These are phyloP conservation scores for Candida dajiaensis DNA, from an alignment of 805 yeast genomes.

Conservation along the genomic window DNA sequence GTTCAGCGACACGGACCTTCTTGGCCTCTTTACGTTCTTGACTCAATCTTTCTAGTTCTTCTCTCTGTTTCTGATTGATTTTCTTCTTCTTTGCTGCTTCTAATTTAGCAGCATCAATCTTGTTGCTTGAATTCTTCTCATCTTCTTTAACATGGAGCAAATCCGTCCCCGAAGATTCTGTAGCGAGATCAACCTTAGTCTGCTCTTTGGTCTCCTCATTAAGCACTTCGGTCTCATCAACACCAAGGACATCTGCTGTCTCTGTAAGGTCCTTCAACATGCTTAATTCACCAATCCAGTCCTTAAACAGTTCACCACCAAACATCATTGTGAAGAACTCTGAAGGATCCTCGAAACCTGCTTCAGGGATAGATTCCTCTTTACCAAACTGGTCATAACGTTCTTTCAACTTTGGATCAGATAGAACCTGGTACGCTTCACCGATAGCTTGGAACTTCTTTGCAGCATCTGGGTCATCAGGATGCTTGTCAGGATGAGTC, in stretches of 20 bases:
- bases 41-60: slow-evolving; percentile 44
- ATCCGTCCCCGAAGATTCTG: slow-evolving; percentile 3
- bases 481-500: slow-evolving; percentile 95
- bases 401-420: slow-evolving; percentile 61
- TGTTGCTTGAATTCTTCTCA: not conserved
- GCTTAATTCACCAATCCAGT: slow-evolving; percentile 75
- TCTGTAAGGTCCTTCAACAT: slow-evolving; percentile 58
- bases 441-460: slow-evolving; percentile 73
- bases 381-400: slow-evolving; percentile 85
- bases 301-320: slow-evolving; percentile 75
- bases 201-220: slow-evolving; percentile 6
- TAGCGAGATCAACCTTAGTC: not conserved
- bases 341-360: slow-evolving; percentile 77
- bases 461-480: slow-evolving; percentile 89
- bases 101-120: not conserved
- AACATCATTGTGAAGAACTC: slow-evolving; percentile 81
- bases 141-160: slow-evolving; percentile 1
- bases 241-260: slow-evolving; percentile 43
- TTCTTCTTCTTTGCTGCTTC: slow-evolving; percentile 21
- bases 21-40: slow-evolving; percentile 48
- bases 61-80: slow-evolving; percentile 37
- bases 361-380: slow-evolving; percentile 60
- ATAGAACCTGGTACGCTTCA: slow-evolving; percentile 72
- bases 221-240: not conserved
- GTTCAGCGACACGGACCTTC: slow-evolving; percentile 42